Evolutionary conservation across 306 rosid genomes (phyloP).

Genomic region (Cajanus cajan): DNA sequence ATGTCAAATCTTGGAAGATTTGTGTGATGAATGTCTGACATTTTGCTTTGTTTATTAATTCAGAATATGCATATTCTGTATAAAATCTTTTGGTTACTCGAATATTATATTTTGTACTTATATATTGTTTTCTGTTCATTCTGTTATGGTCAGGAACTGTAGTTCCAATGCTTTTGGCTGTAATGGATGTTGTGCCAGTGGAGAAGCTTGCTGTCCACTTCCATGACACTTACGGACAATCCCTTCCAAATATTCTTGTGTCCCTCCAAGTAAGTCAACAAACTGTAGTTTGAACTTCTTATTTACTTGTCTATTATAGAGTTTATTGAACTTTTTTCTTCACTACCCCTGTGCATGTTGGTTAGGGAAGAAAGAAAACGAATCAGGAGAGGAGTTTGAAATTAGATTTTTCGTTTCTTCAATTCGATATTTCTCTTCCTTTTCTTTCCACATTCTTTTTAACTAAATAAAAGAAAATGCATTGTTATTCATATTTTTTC

Average conservation of each 20-base stretch:
- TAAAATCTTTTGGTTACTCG: not conserved
- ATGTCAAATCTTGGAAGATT: not conserved
- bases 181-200: conserved; percentile 72
- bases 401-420: no score
- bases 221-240: conserved; percentile 93
- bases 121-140: not conserved
- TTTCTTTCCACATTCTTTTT: no score
- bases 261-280: conserved; percentile 75
- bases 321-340: conserved; percentile 1
- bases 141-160: conserved; percentile 54
- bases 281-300: conserved; percentile 6
- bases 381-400: no score
- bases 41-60: not conserved
- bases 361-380: no score
- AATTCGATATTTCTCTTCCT: no score
- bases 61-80: not conserved
- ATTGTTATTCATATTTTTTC: not conserved
- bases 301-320: not conserved
- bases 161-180: conserved; percentile 87
- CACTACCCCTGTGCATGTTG: not conserved
- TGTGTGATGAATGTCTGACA: not conserved
- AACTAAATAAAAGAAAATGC: no score
- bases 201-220: conserved; percentile 90
- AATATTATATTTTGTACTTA: not conserved
- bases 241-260: conserved; percentile 73